Base-by-base conservation (phyloP, 257 asterid genomes). In the Nicotiana paniculata region DNA sequence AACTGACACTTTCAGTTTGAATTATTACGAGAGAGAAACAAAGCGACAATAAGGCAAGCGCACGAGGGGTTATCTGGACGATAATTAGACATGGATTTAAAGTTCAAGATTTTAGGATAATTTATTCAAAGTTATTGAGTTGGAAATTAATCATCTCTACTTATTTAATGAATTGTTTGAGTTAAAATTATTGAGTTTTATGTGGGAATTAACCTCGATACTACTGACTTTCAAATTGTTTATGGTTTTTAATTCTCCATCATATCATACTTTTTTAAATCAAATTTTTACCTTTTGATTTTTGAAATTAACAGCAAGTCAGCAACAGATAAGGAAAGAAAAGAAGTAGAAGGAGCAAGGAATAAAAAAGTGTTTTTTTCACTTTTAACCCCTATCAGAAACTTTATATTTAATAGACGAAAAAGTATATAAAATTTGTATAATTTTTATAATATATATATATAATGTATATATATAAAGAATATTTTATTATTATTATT, bases 51-150 rank as follows among this genome's bases (percentile, higher is more conserved):
- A 77, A 81, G 88, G 86, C 64, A 79, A 57, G 80, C 83, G 87
- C 91, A 86, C 91, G 89, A 86, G 91, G 89, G 69, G 51, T 83
- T 85, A 84, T 43, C 12, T 43, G 51, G 51, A 12, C 51, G 12
- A 43, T 9, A 43, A 43, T 43, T 43, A 43, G 51, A 43, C 51
- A 43, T 43, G 11, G 11, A 43, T 43, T 43, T 43, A 9, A 43
- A 43, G 51, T 43, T 43, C 51, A 43, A 43, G 12, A 43, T 8
- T 43, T 8, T 43, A 43, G 48, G 12, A 43, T 43, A 43, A 43
- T 43, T 43, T 9, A 43, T 43, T 43, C 51, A 8, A 32, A 9
- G 51, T 43, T 43, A 9, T 43, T 8, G 51, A 43, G 11, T 1
- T 43, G 11, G 51, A 43, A 43, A 8, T 43, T 43, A 9, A 43